Conservation (phyloP, 176 grass and related monocot genomes). For the Triticum monococcum region DNA sequence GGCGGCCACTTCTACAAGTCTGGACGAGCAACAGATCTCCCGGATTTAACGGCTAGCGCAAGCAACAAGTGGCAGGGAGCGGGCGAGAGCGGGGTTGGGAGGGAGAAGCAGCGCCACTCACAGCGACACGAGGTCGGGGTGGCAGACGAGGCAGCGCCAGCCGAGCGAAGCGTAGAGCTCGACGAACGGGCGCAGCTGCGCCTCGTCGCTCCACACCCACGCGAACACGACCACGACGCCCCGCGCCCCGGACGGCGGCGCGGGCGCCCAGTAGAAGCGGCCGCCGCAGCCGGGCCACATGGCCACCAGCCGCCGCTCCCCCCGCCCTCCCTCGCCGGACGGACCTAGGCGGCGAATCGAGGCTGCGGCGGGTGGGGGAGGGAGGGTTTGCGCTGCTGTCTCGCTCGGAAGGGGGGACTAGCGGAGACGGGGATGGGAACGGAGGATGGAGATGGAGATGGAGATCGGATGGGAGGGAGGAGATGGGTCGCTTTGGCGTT, state of each 20-base stretch:
- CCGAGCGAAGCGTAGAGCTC: slow-evolving; percentile 87
- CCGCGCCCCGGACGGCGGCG: slow-evolving; percentile 45
- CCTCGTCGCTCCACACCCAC: slow-evolving; percentile 89
- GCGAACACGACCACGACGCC: slow-evolving; percentile 78
- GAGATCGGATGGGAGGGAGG: background rate
- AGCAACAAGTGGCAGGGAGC: background rate
- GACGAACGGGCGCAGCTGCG: slow-evolving; percentile 67
- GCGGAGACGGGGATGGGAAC: background rate
- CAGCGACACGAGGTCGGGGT: slow-evolving; percentile 82
- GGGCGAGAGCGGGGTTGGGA: background rate
- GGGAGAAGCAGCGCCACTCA: slow-evolving; percentile 30
- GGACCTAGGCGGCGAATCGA: slow-evolving; percentile 25
- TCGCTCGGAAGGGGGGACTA: slow-evolving; percentile 18
- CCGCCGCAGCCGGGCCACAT: slow-evolving; percentile 85
- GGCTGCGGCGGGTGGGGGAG: background rate
- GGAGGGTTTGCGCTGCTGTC: slow-evolving; percentile 2
- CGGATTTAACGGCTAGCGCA: background rate
- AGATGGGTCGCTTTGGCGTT: slow-evolving; percentile 30
- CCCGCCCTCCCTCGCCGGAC: background rate
- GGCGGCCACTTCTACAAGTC: background rate
- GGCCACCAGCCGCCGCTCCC: background rate
- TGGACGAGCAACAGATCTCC: background rate
- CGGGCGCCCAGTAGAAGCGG: slow-evolving; percentile 67
- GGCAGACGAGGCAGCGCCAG: slow-evolving; percentile 85
- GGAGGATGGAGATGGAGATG: background rate